Evolutionary conservation across 139 green algal species (phyloP), one percentile per base, ranked within the genome.

Genomic region (Dunaliella primolecta): DNA sequence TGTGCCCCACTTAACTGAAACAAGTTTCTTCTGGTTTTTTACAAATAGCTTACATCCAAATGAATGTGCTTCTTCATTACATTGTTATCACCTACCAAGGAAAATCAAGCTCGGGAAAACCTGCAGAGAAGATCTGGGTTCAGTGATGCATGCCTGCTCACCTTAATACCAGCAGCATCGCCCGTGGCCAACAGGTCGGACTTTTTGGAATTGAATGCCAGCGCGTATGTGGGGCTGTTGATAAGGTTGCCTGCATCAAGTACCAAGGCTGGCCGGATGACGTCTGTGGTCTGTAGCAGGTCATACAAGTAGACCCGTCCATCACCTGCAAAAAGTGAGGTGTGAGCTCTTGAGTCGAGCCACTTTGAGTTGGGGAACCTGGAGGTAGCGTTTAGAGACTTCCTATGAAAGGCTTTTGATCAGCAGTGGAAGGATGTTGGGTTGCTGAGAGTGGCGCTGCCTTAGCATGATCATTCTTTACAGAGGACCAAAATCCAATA

Each of bases 281-380:
- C 74, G 1, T 81, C 86, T 0, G 75, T 30, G 2, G 3, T 31
- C 0, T 81, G 85, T 57, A 83, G n/a, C 70, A 95, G 87, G 84
- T 95, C 93, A 85, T 94, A 95, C n/a, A 95, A 11, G 76, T 92
- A 92, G 21, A 93, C 90, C 34, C 83, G 86, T 31, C 91, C 91
- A 78, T 93, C 90, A 32, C 83, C 89, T 91, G 71, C 24, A 72
- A 0, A 56, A 20, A 87, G 27, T 0, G 33, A 11, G 34, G 23
- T 79, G 81, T 37, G 29, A 33, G 31, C 27, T 3, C 20, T 34
- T 24, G 32, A 78, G 74, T 55, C 37, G 2, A 34, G 15, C 25
- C 2, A 25, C 29, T 72, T 27, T 24, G 1, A 38, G 30, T 35
- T 30, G 36, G 78, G 27, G 23, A 2, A 20, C 25, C 25, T 3